Evolutionary conservation across 495 filamentous ascomycete species (phyloP).

Genomic region (Cairneyella variabilis): DNA sequence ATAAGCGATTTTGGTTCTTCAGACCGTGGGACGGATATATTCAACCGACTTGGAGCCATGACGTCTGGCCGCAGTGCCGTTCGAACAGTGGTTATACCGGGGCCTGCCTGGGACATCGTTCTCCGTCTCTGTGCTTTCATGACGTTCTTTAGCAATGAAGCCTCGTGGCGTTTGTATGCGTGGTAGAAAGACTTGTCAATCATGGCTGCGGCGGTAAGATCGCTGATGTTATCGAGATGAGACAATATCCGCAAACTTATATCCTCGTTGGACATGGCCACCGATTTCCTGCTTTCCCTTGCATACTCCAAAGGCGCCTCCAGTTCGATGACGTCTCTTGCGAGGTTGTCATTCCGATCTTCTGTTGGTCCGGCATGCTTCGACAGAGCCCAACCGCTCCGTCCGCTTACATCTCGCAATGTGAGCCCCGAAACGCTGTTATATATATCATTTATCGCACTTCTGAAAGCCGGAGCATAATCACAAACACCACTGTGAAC

Average conservation of each 20-base stretch:
- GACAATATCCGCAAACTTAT: conserved; percentile 28
- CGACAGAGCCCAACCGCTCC: conserved; percentile 31
- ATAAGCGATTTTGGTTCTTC: conserved; percentile 13
- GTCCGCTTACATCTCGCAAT: conserved; percentile 30
- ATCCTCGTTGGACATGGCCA: conserved; percentile 17
- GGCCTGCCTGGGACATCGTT: conserved; percentile 10
- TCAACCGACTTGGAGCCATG: background rate
- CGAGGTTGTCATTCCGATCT: conserved; percentile 3
- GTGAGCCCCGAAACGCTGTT: conserved; percentile 35
- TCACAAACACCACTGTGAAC: conserved; percentile 36
- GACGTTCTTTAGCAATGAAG: conserved; percentile 22
- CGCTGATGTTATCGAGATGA: conserved; percentile 25
- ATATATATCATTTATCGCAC: conserved; percentile 35
- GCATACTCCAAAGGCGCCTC: conserved; percentile 6
- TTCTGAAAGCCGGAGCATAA: conserved; percentile 34
- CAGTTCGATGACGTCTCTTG: conserved; percentile 13
- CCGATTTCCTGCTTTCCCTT: background rate
- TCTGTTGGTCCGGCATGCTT: conserved; percentile 18
- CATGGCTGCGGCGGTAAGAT: conserved; percentile 29
- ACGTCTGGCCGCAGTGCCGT: background rate
- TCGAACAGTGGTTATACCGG: background rate
- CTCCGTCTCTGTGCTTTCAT: conserved; percentile 17
- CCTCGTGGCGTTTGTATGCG: conserved; percentile 30
- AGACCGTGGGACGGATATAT: background rate
- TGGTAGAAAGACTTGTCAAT: conserved; percentile 29